Base-by-base conservation (phyloP, 108 stramenopile species). In the Nitzschia sp. region DNA sequence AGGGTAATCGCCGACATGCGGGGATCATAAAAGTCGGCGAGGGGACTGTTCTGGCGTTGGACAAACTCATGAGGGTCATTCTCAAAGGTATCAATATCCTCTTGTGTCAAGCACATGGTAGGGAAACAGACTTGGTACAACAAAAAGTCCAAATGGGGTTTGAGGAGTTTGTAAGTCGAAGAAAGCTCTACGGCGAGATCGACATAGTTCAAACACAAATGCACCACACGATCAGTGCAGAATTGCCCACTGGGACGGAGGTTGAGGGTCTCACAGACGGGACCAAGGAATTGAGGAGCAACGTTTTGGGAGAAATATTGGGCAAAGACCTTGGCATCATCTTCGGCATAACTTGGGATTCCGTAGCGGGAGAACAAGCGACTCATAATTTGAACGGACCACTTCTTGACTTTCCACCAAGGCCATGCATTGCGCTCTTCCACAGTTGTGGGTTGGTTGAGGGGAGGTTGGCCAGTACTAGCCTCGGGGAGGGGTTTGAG, bases 361-460 rank as follows among this genome's bases (percentile, higher is more conserved):
- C 96, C 98, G 73, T 98, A 98, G 5, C 98, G 86, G 11, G 91
- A 89, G 69, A 97, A 95, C 43, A 97, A 77, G 2, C 96, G 82
- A 39, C 87, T 86, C 88, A 95, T 93, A 54, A 97, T 95, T 71
- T 94, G 97, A 8, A 86, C 89, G 8, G 94, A 78, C 97, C 97
- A 97, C 82, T 98, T 98, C 78, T 98, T 98, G 3, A 92, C 89
- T 75, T 98, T 98, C 98, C 98, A 98, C 94, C 95, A 95, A 0
- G 96, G 95, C 95, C 93, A 97, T 14, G 81, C 78, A 67, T 94
- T 91, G 29, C 96, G 75, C 53, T 95, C 96, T 58, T 93, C 95
- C 29, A 85, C 72, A n/a, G 78, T 53, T 20, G 70, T 78, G 1
- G 98, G 97, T 75, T 96, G 96, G 21, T 63, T 60, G 15, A 48